Evolutionary conservation across 345 rosid genomes (phyloP), one percentile per base, ranked within the genome.

Genomic region (Hypericum androsaemum): DNA sequence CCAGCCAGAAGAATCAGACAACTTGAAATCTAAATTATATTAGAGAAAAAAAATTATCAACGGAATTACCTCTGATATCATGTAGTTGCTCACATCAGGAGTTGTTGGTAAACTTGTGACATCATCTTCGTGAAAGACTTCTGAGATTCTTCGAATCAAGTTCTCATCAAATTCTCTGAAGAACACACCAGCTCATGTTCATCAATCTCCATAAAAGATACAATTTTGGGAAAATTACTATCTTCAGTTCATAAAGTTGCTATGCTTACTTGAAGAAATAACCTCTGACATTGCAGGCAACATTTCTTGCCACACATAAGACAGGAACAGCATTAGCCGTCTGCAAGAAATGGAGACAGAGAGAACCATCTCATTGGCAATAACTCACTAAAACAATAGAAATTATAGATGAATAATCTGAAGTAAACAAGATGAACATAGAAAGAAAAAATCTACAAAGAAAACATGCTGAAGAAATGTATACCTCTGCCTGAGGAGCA

Each of bases 401-500:
- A 35, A 46, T 8, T 50, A 12, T 60, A 60, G 14, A 57, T 46
- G 37, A 42, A 51, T 50, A 46, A 56, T 61, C 53, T 49, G 37
- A 15, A 52, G 43, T 41, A 10, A 16, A 17, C 41, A 53, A 57
- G n/a, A 58, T 56, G 56, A 56, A 3, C 14, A 47, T 44, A 48
- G 12, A 45, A 51, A 28, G 55, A 9, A 44, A 12, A 46, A 12
- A 47, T 22, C 32, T 22, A 40, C 50, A 60, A 7, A 54, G 39
- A 10, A 41, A 44, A 48, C 47, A 54, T 61, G 35, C 12, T 73
- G 5, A 61, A 11, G 59, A 41, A 60, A 44, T 51, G 50, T 32
- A 69, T 15, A 77, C 99, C 97, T 92, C 99, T 5, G 97, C 97
- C 64, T 80, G 99, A 64, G 99, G 99, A 73, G 99, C 94, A 69